phyloP scores from a whole-genome alignment of 345 rosid species.

The Salix caprea region DNA sequence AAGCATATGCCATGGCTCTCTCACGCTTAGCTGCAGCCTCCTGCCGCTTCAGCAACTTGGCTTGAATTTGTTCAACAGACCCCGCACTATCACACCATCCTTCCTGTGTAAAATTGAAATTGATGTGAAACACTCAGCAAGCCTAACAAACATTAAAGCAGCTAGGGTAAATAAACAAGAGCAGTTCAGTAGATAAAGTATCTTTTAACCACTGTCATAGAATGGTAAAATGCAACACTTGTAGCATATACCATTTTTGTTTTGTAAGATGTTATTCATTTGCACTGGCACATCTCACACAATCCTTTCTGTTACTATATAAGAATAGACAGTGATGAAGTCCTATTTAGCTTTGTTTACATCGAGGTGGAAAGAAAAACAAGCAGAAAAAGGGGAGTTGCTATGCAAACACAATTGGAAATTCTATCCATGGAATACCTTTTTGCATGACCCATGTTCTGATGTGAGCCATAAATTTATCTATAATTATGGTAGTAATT shows the following conservation, averaged over 20 bases:
- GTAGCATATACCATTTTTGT: neutral
- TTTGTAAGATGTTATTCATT: neutral
- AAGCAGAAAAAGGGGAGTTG: neutral
- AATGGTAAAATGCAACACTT: neutral
- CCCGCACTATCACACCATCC: slow-evolving; percentile 98
- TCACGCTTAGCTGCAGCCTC: slow-evolving; percentile 99
- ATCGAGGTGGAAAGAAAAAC: neutral
- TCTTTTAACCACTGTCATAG: neutral
- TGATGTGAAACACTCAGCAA: slow-evolving; percentile 12
- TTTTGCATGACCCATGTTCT: neutral
- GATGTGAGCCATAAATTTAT: neutral
- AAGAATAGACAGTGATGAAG: neutral
- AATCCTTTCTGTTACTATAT: neutral
- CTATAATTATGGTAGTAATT: neutral
- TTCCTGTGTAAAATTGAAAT: slow-evolving; percentile 45
- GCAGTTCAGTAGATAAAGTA: neutral
- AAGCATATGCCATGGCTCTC: slow-evolving; percentile 99
- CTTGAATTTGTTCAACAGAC: slow-evolving; percentile 91
- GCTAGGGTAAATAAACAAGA: neutral
- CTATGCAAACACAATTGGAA: neutral
- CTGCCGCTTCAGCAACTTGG: slow-evolving; percentile 86
- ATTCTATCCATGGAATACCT: neutral
- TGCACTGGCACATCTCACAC: neutral
- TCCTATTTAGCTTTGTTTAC: neutral
- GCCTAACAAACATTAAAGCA: slow-evolving; percentile 7